Evolutionary conservation across 2,329 filamentous ascomycete genomes (phyloP), one percentile per base, ranked within the genome.

Genomic region (Rosellinia necatrix): DNA sequence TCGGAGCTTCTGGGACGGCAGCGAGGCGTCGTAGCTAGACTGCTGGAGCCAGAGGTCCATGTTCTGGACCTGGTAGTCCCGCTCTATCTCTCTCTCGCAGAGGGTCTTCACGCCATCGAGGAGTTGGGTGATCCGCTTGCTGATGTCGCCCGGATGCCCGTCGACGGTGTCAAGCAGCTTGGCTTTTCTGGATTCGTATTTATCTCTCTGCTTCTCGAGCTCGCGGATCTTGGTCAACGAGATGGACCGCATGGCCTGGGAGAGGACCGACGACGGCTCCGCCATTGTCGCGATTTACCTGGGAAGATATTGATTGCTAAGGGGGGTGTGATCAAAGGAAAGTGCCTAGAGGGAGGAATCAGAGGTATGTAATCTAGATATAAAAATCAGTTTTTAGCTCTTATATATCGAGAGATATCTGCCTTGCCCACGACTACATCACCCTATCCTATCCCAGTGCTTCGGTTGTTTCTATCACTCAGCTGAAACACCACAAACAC

Each of bases 41-140:
- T 75, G 73, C 15, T 70, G 57, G 2, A 75, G 58, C 68, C 70
- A 74, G 27, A 66, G 64, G 17, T 70, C 55, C n/a, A 75, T 68
- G 49, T 73, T 73, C 2, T 21, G 35, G 29, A 74, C 53, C 10
- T 35, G 40, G n/a, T 29, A 19, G 22, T 53, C 53, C 2, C 44
- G 15, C 3, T 32, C 21, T 7, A 53, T 6, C 13, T 48, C 34
- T 13, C 42, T 24, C 13, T 57, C 49, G 22, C 60, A 58, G 19
- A 61, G 42, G 1, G 47, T 44, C 13, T 49, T 32, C 9, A 64
- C 42, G 12, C 62, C 62, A 9, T 25, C 19, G 6, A 59, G 38
- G 4, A 64, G 55, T 17, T 46, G 29, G 5, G 42, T 30, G 24
- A 64, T 59, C 34, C 62, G 46, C 32, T 54, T 38, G 22, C 41